These are phyloP conservation scores for Solioccasus polychromus DNA, from an alignment of 768 basidiomycete genomes.

Conservation along the genomic window DNA sequence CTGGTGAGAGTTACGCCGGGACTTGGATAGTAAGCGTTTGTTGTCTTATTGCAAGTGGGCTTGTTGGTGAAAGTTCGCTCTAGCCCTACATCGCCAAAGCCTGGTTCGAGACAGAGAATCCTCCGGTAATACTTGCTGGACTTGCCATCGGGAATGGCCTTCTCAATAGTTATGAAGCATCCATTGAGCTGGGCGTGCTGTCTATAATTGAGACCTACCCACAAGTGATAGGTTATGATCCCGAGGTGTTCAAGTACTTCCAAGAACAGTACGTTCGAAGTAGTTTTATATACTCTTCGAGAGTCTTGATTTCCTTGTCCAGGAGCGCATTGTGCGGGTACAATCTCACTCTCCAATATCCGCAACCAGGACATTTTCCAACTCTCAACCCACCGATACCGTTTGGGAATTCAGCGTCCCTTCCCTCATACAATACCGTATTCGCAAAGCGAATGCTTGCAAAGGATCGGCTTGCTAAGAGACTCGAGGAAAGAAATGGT, in stretches of 20 bases:
- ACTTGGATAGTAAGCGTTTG: conserved; percentile 59
- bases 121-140: conserved; percentile 64
- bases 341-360: conserved; percentile 66
- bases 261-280: conserved; percentile 51
- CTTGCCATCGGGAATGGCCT: conserved; percentile 70
- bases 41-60: too few species aligned
- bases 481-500: conserved; percentile 15
- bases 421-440: neutral
- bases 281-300: neutral
- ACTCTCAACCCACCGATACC: conserved; percentile 4
- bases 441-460: conserved; percentile 8
- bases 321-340: conserved; percentile 62
- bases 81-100: conserved; percentile 75
- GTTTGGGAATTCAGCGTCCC: rapidly evolving
- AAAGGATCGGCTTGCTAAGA: conserved; percentile 4
- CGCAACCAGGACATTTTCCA: conserved; percentile 54
- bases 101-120: conserved; percentile 56
- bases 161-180: conserved; percentile 46
- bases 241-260: conserved; percentile 63
- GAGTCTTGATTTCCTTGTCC: conserved; percentile 1
- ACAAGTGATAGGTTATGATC: conserved; percentile 70
- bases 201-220: conserved; percentile 68
- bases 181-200: conserved; percentile 53
- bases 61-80: too few species aligned
- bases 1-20: conserved; percentile 75